Base-by-base conservation (phyloP, 2,329 filamentous ascomycete genomes). In the Thielaviopsis cerberus region DNA sequence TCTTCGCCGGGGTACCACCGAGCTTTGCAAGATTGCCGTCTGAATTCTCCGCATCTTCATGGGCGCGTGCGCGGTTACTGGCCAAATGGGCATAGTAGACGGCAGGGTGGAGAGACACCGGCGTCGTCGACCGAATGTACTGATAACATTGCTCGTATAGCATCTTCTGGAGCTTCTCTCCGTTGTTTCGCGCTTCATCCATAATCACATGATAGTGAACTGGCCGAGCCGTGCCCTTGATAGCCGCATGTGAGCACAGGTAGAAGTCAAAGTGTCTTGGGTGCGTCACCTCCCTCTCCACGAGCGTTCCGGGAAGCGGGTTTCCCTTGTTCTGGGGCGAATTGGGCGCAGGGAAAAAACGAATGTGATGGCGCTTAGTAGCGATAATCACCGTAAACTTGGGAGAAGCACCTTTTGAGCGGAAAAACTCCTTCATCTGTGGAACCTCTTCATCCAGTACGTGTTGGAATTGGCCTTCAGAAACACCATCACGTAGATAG, bases 21-120 rank as follows among this genome's bases (percentile, higher is more conserved):
- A 34, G 50, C 27, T 23, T 54, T 1, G 37, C 48, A 17, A 55
- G 53, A 2, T 59, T 24, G 24, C 24, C 37, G 24, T 57, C 51
- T 0, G 72, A 66, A 8, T 7, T 48, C 2, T 6, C 5, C 3
- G 72, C 63, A 59, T 74, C 68, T 65, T 91, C 83, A 63, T 98
- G 92, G 3, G 82, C 75, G 57, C 82, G 82, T 22, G 87, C 88
- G 54, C 92, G 86, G 59, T 82, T 81, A 8, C 88, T 85, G 34
- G 90, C 89, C 62, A 98, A 71, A 70, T 98, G 92, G 0, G 94
- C 89, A 64, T 98, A 98, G 76, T 98, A 98, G 0, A 97, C 85
- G 0, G 92, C 89, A 0, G 92, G 92, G 63, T 83, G 86, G 0
- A 92, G 71, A 0, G 90, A 96, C 0, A 98, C 90, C 0, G 92